Conservation (phyloP, 2,329 filamentous ascomycete species). For the Fusarium sp. region DNA sequence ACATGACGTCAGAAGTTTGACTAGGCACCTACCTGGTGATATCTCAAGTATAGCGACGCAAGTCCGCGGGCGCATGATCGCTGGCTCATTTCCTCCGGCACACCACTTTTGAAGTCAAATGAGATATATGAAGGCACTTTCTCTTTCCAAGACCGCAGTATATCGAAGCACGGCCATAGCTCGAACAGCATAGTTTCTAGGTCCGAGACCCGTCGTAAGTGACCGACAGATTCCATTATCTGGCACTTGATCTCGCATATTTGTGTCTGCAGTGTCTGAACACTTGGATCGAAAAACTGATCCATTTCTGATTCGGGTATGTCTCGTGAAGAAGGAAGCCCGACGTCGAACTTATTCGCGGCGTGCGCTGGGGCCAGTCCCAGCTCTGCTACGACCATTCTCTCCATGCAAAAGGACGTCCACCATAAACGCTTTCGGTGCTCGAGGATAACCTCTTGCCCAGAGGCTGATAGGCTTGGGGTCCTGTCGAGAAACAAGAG, state of each 20-base stretch:
- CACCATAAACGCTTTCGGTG: not conserved
- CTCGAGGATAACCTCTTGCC: not conserved
- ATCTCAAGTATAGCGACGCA: not conserved
- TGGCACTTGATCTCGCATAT: not conserved
- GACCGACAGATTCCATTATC: not conserved
- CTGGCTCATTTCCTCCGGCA: not conserved
- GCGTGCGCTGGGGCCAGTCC: not conserved
- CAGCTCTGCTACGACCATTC: not conserved
- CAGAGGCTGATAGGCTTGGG: not conserved
- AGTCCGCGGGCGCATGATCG: not conserved
- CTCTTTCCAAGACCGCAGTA: not conserved
- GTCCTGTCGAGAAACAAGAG: not conserved
- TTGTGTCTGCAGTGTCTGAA: not conserved
- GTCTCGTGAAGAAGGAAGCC: not conserved
- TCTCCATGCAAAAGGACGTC: not conserved
- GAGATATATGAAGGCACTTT: not conserved
- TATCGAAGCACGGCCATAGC: not conserved
- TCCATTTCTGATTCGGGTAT: not conserved
- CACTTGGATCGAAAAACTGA: not conserved
- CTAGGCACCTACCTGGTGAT: not conserved
- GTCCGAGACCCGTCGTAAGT: not conserved
- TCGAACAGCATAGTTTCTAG: not conserved
- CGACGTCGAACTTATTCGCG: not conserved
- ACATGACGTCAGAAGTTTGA: fast-evolving
- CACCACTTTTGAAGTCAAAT: not conserved